Base-by-base conservation (phyloP, 148 eudicot species). In the Rhododendron henanense region DNA sequence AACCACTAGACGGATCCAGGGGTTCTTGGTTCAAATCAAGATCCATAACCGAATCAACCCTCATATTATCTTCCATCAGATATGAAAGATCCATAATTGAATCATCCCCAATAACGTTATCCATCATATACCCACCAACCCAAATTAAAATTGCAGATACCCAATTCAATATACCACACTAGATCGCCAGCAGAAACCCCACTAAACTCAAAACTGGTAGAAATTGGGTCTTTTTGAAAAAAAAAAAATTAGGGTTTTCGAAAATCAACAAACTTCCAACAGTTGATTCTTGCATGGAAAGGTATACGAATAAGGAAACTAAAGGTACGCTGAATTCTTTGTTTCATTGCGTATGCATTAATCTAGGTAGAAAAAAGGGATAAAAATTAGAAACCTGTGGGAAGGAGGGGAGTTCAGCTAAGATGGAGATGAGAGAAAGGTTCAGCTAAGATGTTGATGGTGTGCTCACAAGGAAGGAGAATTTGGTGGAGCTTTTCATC, bases 11-110 rank as follows among this genome's bases (percentile, higher is more conserved):
- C 15, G 84, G 67, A 7, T 90, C 87, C 33, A 45, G 19, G 21
- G 93, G 94, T 75, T 90, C 93, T 86, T 77, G 87, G 87, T 93
- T 91, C 88, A 93, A 88, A 91, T 93, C 94, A 25, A 92, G 90
- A 88, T 92, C 76, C 76, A 33, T 71, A 71, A 31, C 41, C 7
- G 76, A 71, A 5, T 33, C 41, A 71, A 71, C 76, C 41, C 76
- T 31, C 76, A 71, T 71, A 14, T 71, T 71, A 31, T 71, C 76
- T 71, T 71, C 76, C 76, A 71, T 14, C 37, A 71, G 76, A 33
- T 71, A 71, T 1, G 76, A 31, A 71, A 71, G 76, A 71, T 71
- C 92, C 86, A 85, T 84, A 10, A 82, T 69, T 65, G 85, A 78
- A 77, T 86, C 92, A 78, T 75, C 90, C 77, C 75, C 83, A 57